A percentile compares a stretch with the other conserved stretches of the same genome.
Evolutionary conservation across 805 yeast species (phyloP).

Genomic region (Kazachstania bromeliacearum): DNA sequence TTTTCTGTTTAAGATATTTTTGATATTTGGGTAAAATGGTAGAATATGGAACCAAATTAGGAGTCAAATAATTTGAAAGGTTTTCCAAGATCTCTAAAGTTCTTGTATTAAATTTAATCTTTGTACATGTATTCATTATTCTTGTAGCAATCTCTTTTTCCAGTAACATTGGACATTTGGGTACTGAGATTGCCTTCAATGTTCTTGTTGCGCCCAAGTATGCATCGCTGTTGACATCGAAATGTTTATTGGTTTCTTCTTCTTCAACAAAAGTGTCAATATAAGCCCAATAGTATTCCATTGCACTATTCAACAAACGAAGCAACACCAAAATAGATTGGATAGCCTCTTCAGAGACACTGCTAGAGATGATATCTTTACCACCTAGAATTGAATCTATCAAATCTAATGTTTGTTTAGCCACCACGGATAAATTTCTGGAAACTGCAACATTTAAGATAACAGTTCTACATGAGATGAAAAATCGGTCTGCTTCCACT

Average conservation of each 20-base stretch:
- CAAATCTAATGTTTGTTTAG: constrained; percentile 10
- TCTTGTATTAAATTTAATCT: constrained; percentile 27
- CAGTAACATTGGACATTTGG: constrained; percentile 9
- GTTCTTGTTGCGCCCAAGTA: neutral
- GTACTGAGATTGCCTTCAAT: neutral
- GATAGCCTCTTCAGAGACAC: constrained; percentile 10
- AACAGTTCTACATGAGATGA: constrained; percentile 18
- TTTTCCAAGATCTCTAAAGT: constrained; percentile 27
- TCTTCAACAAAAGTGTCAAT: constrained; percentile 17
- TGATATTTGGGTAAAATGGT: constrained; percentile 15
- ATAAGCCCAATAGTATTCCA: constrained; percentile 33
- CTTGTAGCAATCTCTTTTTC: constrained; percentile 20
- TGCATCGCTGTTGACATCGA: neutral
- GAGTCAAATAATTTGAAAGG: constrained; percentile 16
- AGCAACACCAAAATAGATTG: constrained; percentile 28
- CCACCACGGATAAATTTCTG: constrained; percentile 13
- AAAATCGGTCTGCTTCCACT: constrained; percentile 18
- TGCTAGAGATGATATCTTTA: constrained; percentile 9
- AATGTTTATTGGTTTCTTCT: neutral
- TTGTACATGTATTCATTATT: constrained; percentile 24
- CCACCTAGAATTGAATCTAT: constrained; percentile 16
- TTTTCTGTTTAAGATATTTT: constrained; percentile 9
- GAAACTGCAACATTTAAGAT: constrained; percentile 18
- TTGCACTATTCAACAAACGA: constrained; percentile 33
- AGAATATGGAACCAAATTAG: constrained; percentile 4